Evolutionary conservation across 2,329 filamentous ascomycete genomes (phyloP), one percentile per base, ranked within the genome.

Genomic region (Pestalotiopsis fici): DNA sequence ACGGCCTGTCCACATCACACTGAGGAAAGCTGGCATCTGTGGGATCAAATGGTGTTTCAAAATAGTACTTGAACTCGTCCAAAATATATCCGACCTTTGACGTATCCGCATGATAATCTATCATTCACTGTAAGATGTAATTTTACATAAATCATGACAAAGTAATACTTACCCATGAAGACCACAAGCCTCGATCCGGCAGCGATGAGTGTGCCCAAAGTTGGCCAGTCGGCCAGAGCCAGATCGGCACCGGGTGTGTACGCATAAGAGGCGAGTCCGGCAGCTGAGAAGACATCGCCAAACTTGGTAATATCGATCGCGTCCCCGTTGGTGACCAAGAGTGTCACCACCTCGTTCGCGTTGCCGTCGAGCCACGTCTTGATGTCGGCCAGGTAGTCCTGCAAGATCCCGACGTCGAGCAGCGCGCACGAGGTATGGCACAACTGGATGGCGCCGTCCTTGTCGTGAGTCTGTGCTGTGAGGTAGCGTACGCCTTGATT

Each of bases 41-140:
- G 69, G 90, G 88, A 70, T 92, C 88, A 78, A 86, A 95, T 0
- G 87, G 83, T 57, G 91, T 95, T 77, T 95, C 93, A 82, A 91
- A 94, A 71, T 91, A 86, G 78, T 88, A 89, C 27, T 81, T 79
- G 74, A 90, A 92, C 75, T 92, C 85, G 74, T 87, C 82, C 66
- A 91, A 82, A 65, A 93, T 87, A 74, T 90, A 92, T 28, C 87
- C 82, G n/a, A 88, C 85, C 62, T 81, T 76, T 37, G 74, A 77
- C 1, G 79, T 81, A 69, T 88, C 82, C 67, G 82, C 76, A 63
- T 85, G 74, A 71, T 87, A 93, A 77, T 94, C 92, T 89, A 15
- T n/a, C 28, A 4, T 39, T 4, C n/a, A 31, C 6, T 35, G 31
- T 35, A 3, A 35, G 31, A 35, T 15, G 21, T 65, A 7, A 39